phyloP scores from a whole-genome alignment of 1,284 basidiomycete species.

The Austroboletus novae-zelandiae region DNA sequence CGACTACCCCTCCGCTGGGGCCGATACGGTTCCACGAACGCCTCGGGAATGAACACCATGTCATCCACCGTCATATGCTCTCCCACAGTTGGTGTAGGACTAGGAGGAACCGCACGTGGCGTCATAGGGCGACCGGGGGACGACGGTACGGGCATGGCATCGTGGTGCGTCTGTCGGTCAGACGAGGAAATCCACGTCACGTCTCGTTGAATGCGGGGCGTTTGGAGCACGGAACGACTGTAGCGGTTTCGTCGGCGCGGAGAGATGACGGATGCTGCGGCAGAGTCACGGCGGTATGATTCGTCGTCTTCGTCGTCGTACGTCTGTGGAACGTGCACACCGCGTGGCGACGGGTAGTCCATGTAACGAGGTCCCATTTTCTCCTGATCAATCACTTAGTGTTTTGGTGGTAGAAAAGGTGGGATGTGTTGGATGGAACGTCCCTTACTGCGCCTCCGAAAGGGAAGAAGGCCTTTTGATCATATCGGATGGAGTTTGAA shows the following conservation, averaged over 20 bases:
- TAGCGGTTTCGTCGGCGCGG: constrained; percentile 19
- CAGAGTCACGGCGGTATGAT: constrained; percentile 8
- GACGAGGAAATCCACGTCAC: constrained; percentile 24
- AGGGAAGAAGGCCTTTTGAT: no score
- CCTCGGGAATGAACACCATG: neutral
- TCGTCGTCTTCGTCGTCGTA: constrained; percentile 6
- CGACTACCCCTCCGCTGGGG: constrained; percentile 7
- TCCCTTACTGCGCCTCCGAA: no score
- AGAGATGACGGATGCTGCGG: neutral
- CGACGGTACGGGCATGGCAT: constrained; percentile 2
- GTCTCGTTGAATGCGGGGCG: constrained; percentile 18
- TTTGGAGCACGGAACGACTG: constrained; percentile 17
- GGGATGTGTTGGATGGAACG: no score
- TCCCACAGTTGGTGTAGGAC: constrained; percentile 24
- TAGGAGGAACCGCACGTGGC: constrained; percentile 10
- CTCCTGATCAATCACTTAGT: no score
- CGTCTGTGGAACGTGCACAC: constrained; percentile 22
- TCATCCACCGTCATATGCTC: constrained; percentile 29
- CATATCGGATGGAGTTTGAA: no score
- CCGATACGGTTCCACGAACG: neutral
- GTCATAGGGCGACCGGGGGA: constrained; percentile 1
- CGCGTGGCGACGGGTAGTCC: constrained; percentile 24
- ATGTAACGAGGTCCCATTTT: no score
- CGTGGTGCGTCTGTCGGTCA: constrained; percentile 11
- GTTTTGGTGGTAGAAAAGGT: no score